These are phyloP conservation scores for Hypericum androsaemum DNA, from an alignment of 345 rosid genomes.

Conservation along the genomic window DNA sequence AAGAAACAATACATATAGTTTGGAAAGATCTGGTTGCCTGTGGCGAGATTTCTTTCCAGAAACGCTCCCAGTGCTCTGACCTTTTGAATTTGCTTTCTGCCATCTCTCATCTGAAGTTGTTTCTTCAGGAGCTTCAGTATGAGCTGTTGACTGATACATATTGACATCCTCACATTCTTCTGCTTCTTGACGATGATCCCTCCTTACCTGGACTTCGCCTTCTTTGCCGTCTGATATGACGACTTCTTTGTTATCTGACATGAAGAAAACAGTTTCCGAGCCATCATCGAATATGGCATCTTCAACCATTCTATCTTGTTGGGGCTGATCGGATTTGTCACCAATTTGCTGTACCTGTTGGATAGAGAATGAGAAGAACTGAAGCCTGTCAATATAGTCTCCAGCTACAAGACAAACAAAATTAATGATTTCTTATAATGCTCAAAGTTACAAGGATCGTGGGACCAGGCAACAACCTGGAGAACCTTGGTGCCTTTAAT, in stretches of 20 bases:
- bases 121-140: conserved; percentile 28
- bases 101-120: conserved; percentile 50
- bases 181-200: conserved; percentile 15
- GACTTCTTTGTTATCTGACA: neutral
- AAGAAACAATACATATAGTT: conserved; percentile 31
- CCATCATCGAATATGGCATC: conserved; percentile 17
- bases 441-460: no score
- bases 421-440: neutral
- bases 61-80: conserved; percentile 32
- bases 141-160: conserved; percentile 4
- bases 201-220: conserved; percentile 13
- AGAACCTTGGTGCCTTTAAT: no score
- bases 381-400: neutral
- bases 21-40: conserved; percentile 28
- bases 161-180: conserved; percentile 19
- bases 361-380: conserved; percentile 5
- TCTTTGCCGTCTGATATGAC: conserved; percentile 8
- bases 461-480: no score
- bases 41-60: conserved; percentile 26
- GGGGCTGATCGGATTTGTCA: conserved; percentile 27
- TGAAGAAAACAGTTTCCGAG: neutral
- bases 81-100: conserved; percentile 55
- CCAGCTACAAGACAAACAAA: conserved; percentile 1
- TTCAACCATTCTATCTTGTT: conserved; percentile 25
- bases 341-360: conserved; percentile 40